Evolutionary conservation across 164 flowering plant genomes (phyloP).

Genomic region (grape (Vitis vinifera)): ASM3070453v1 NC_081814.1:6478001-6478500

Average conservation of each 20-base stretch:
- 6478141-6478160: conserved; percentile 89
- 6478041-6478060: too few species aligned
- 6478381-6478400: background rate
- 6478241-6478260: conserved; percentile 6
- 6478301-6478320: background rate
- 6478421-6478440: too few species aligned
- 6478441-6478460: too few species aligned
- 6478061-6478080: background rate
- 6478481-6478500: too few species aligned
- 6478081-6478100: conserved; percentile 41
- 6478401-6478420: too few species aligned
- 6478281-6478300: background rate
- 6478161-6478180: conserved; percentile 74
- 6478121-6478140: conserved; percentile 34
- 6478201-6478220: conserved; percentile 69
- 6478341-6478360: background rate
- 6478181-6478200: conserved; percentile 59
- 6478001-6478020: too few species aligned
- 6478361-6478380: background rate
- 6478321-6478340: too few species aligned
- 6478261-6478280: background rate
- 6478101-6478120: conserved; percentile 26
- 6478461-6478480: too few species aligned
- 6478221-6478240: conserved; percentile 78
- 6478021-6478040: too few species aligned